These are phyloP conservation scores for Bipolaris sorokiniana DNA, from an alignment of 2,329 filamentous ascomycete species.

Conservation along the genomic window DNA sequence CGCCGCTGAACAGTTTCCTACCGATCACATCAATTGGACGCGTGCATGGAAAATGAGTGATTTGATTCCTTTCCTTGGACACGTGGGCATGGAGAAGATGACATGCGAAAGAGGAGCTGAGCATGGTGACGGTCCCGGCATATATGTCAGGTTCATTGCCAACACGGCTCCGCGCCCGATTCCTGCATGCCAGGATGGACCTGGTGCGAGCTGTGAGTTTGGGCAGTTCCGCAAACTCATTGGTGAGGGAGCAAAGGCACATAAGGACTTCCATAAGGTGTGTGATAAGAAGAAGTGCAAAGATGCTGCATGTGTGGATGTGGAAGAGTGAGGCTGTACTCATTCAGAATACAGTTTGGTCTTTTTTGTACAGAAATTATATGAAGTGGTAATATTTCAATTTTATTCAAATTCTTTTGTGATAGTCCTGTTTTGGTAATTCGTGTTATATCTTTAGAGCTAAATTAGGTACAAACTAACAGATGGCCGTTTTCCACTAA, in stretches of 20 bases:
- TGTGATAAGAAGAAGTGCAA: constrained; percentile 32
- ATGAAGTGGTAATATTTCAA: not conserved
- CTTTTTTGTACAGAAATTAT: not conserved
- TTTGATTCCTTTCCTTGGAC: constrained; percentile 68
- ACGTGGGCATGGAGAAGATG: constrained; percentile 69
- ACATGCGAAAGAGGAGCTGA: constrained; percentile 61
- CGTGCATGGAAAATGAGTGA: constrained; percentile 69
- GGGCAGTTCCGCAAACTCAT: constrained; percentile 54
- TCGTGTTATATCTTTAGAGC: not conserved
- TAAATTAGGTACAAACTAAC: too few relatives aligned
- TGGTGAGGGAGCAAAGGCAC: constrained; percentile 46
- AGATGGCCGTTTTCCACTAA: not conserved
- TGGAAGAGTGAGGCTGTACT: not conserved
- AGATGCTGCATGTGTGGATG: constrained; percentile 5
- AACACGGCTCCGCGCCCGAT: constrained; percentile 58
- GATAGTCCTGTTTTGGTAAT: not conserved
- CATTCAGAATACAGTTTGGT: too few relatives aligned
- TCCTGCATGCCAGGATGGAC: constrained; percentile 56
- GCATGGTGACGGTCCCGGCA: constrained; percentile 51
- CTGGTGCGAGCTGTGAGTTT: constrained; percentile 57
- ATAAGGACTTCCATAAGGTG: constrained; percentile 38
- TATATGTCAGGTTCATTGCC: constrained; percentile 60
- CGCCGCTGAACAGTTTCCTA: constrained; percentile 66
- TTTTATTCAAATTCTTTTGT: too few relatives aligned
- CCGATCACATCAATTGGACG: constrained; percentile 63